These are phyloP conservation scores for Anthracocystis setariae DNA, from an alignment of 1,284 basidiomycete genomes.

Conservation along the genomic window DNA sequence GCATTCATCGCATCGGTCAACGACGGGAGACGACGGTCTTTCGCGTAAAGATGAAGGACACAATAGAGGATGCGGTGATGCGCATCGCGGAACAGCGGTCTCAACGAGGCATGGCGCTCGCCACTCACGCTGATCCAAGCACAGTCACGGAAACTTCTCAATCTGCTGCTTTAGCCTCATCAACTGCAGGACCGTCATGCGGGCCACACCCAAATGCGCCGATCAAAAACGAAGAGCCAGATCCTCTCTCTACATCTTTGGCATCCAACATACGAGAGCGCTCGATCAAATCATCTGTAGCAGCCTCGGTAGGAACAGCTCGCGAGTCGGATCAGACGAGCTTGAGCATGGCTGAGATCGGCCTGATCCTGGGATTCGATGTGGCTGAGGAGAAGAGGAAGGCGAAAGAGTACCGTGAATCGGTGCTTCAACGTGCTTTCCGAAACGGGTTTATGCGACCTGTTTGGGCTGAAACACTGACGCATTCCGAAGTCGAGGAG, in stretches of 20 bases:
- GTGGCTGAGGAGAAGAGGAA: conserved; percentile 39
- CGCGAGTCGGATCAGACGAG: conserved; percentile 30
- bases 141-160: neutral
- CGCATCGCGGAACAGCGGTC: conserved; percentile 46
- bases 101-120: conserved; percentile 34
- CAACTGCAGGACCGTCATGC: neutral
- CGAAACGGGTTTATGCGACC: neutral
- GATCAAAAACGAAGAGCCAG: conserved; percentile 1
- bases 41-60: conserved; percentile 52
- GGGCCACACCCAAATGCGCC: neutral
- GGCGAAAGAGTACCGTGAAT: conserved; percentile 13
- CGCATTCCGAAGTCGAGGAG: conserved; percentile 10
- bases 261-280: conserved; percentile 20
- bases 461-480: conserved; percentile 1
- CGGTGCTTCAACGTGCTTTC: conserved; percentile 13
- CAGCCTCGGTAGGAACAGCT: conserved; percentile 31
- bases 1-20: conserved; percentile 55
- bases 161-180: neutral
- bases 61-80: conserved; percentile 52
- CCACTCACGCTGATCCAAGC: conserved; percentile 14
- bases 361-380: conserved; percentile 46
- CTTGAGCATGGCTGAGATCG: conserved; percentile 40
- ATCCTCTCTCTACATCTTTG: neutral
- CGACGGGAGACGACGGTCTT: conserved; percentile 40
- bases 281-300: conserved; percentile 45